phyloP scores from a whole-genome alignment of 2,329 filamentous ascomycete species.

The Calcarisporium arbuscula region DNA sequence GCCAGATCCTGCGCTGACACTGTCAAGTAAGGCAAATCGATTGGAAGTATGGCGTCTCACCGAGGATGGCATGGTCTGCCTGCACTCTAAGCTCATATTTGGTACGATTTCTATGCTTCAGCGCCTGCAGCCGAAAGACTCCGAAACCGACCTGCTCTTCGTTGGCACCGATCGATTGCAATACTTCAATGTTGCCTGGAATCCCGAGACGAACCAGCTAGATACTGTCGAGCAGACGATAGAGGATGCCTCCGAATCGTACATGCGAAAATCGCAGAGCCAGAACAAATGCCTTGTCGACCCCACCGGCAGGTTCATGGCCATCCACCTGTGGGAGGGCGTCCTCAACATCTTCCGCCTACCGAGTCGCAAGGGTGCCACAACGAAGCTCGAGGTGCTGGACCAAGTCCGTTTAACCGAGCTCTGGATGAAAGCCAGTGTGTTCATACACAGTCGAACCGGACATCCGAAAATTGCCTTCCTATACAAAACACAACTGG shows the following conservation, averaged over 20 bases:
- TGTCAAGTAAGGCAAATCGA: constrained; percentile 68
- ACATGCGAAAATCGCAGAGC: constrained; percentile 72
- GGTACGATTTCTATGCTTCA: constrained; percentile 84
- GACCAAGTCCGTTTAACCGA: constrained; percentile 52
- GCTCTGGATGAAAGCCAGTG: constrained; percentile 52
- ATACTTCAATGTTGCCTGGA: constrained; percentile 88
- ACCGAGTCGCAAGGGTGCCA: constrained; percentile 36
- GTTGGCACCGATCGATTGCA: constrained; percentile 84
- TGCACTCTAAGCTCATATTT: constrained; percentile 67
- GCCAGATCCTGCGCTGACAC: constrained; percentile 18
- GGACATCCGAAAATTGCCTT: constrained; percentile 53
- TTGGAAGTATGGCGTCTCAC: constrained; percentile 74
- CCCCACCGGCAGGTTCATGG: constrained; percentile 59
- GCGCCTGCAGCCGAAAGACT: constrained; percentile 68
- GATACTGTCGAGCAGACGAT: constrained; percentile 46
- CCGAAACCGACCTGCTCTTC: constrained; percentile 77
- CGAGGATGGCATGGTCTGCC: constrained; percentile 57
- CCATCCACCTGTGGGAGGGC: constrained; percentile 55
- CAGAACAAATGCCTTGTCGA: constrained; percentile 80
- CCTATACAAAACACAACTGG: constrained; percentile 48
- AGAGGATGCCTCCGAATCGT: constrained; percentile 48
- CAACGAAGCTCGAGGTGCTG: constrained; percentile 39
- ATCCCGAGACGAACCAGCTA: constrained; percentile 46
- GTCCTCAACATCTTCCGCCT: constrained; percentile 50
- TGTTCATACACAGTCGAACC: constrained; percentile 52